These are phyloP conservation scores for Lachnellula cervina DNA, from an alignment of 2,329 filamentous ascomycete species.

Conservation along the genomic window DNA sequence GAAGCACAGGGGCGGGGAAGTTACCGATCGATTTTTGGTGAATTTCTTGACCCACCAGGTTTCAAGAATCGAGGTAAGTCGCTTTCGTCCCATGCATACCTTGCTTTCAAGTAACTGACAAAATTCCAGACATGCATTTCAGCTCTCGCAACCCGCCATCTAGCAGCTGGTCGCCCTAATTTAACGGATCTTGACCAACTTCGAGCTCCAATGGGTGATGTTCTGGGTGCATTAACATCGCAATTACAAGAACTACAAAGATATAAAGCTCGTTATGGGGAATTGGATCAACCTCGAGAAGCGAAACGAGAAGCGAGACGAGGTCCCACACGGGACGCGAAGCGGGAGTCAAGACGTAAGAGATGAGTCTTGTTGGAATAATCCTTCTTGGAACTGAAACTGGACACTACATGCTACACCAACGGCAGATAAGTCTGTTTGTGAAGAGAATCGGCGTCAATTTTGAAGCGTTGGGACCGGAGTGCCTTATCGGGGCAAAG, in stretches of 20 bases:
- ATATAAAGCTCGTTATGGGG: constrained; percentile 43
- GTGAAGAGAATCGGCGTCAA: neutral
- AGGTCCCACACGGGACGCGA: neutral
- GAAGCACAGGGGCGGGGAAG: constrained; percentile 69
- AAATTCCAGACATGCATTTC: constrained; percentile 68
- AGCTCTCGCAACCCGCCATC: constrained; percentile 72
- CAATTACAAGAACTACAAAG: constrained; percentile 60
- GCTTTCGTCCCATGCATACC: constrained; percentile 13
- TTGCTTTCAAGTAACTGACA: constrained; percentile 18
- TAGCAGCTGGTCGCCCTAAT: constrained; percentile 63
- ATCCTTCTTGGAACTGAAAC: neutral
- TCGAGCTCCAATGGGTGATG: constrained; percentile 69
- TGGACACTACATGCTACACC: neutral
- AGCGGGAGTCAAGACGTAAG: neutral
- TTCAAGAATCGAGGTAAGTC: constrained; percentile 80
- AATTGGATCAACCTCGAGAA: constrained; percentile 8
- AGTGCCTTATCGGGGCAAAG: neutral
- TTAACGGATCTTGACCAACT: constrained; percentile 65
- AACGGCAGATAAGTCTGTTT: neutral
- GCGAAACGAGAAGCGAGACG: neutral
- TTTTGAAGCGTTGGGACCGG: neutral
- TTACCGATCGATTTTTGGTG: constrained; percentile 81
- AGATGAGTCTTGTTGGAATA: neutral
- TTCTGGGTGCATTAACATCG: constrained; percentile 57
- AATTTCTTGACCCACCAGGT: constrained; percentile 95